Percentiles rank a stretch among this genome's conserved stretches.
phyloP scores from a whole-genome alignment of 441 rosid species.

The Adansonia madagascariensis region DNA sequence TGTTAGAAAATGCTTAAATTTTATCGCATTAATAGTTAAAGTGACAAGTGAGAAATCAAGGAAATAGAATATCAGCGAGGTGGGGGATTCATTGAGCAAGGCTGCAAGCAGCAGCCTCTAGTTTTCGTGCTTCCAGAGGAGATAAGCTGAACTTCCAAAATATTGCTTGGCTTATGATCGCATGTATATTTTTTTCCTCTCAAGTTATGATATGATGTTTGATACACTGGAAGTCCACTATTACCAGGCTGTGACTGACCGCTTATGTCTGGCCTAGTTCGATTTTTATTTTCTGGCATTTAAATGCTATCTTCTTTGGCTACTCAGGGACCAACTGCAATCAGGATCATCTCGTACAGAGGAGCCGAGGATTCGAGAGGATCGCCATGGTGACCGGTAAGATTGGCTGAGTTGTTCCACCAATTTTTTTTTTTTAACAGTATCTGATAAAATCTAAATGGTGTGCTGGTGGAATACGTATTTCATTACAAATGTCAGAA shows the following conservation, averaged over 20 bases:
- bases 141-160: not conserved
- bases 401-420: slow-evolving; percentile 5
- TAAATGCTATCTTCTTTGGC: slow-evolving; percentile 20
- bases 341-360: slow-evolving; percentile 61
- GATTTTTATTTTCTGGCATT: not conserved
- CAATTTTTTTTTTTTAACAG: not conserved
- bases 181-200: not conserved
- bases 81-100: not conserved
- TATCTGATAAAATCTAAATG: not conserved
- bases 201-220: not conserved
- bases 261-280: not conserved
- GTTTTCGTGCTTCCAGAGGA: not conserved
- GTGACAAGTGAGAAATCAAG: not conserved
- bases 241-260: not conserved
- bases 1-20: not conserved
- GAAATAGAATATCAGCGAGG: not conserved
- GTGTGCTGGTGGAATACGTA: not conserved
- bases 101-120: not conserved
- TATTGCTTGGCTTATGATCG: not conserved
- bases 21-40: not conserved
- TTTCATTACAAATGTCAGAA: not conserved
- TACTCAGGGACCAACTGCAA: slow-evolving; percentile 64
- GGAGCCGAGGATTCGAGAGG: slow-evolving; percentile 80
- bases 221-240: not conserved
- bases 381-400: slow-evolving; percentile 58